Conservation (phyloP, 768 basidiomycete genomes). For the Pholiota conissans region DNA sequence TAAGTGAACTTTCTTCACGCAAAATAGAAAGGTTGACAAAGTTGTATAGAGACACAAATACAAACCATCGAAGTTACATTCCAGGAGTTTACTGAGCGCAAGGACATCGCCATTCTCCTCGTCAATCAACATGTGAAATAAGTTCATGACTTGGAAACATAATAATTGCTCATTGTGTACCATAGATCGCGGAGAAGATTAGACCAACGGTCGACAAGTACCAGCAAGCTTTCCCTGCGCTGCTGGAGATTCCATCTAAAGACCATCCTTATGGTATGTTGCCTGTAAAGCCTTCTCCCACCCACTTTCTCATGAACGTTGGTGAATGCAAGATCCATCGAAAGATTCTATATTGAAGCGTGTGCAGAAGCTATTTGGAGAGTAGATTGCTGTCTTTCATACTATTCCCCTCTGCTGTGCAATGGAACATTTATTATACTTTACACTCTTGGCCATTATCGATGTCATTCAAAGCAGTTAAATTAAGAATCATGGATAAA, state of each 20-base stretch:
- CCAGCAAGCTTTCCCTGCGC: conserved; percentile 92
- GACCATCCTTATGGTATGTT: conserved; percentile 94
- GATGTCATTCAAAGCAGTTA: conserved; percentile 3
- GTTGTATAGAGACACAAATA: conserved; percentile 79
- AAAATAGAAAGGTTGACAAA: neutral
- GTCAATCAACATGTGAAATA: conserved; percentile 95
- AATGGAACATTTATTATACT: neutral
- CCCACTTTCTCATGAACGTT: neutral
- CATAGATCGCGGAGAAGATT: conserved; percentile 95
- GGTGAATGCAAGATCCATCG: conserved; percentile 66
- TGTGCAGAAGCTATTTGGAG: conserved; percentile 95
- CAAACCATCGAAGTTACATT: conserved; percentile 90
- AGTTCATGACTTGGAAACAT: neutral
- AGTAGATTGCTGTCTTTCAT: conserved; percentile 42
- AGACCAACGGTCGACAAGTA: conserved; percentile 93
- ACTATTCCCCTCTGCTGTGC: conserved; percentile 2
- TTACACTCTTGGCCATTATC: conserved; percentile 1
- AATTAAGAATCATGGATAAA: conserved; percentile 7
- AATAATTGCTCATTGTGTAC: conserved; percentile 1
- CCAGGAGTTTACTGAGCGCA: conserved; percentile 91
- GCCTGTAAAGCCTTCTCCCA: neutral
- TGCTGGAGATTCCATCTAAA: conserved; percentile 97
- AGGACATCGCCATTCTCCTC: conserved; percentile 93
- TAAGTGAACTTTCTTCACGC: conserved; percentile 37
- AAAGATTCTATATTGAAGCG: conserved; percentile 96